Evolutionary conservation across 805 yeast species (phyloP), one percentile per base, ranked within the genome.

Genomic region (Nakazawaea anatomiae): DNA sequence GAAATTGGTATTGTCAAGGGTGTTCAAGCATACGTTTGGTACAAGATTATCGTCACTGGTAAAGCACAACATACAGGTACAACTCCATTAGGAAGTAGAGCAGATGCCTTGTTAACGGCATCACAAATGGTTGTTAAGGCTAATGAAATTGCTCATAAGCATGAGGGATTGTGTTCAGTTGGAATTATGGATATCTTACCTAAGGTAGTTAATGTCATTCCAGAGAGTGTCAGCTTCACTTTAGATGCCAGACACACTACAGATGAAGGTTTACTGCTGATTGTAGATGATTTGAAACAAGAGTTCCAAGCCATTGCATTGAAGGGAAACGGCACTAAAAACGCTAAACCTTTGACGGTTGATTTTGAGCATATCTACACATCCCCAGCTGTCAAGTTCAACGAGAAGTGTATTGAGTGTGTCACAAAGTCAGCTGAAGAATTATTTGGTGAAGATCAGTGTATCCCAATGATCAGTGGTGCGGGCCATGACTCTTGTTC

Each of bases 401-500:
- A 82, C 57, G 61, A 72, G n/a, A 65, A 68, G 1, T 76, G 84
- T 58, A 69, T 80, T 47, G 61, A 67, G 2, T 73, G 83, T 55
- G 83, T 84, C 18, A 66, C 70, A 41, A 71, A 75, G 27, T 70
- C 85, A 18, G 83, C 89, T 0, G 54, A 59, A 18, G 78, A 73
- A 29, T 60, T 77, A 36, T 77, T 74, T 51, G 82, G 82, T 1
- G 64, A 67, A 29, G 73, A 69, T 1, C 61, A 71, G 39, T 67
- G 70, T 9, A 66, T 72, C 40, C 73, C 69, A 39, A 80, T 83
- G 48, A 73, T 75, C 44, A 78, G 85, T 56, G 89, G 91, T 31
- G 89, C 90, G 5, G 89, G 87, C 9, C 91, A 85, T 57, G 91
- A 85, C 60, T 80, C 87, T 6, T 82, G 88, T 57, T 73, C 77